Base-by-base conservation (phyloP, 2,329 filamentous ascomycete genomes). In the Helicocarpus griseus region DNA sequence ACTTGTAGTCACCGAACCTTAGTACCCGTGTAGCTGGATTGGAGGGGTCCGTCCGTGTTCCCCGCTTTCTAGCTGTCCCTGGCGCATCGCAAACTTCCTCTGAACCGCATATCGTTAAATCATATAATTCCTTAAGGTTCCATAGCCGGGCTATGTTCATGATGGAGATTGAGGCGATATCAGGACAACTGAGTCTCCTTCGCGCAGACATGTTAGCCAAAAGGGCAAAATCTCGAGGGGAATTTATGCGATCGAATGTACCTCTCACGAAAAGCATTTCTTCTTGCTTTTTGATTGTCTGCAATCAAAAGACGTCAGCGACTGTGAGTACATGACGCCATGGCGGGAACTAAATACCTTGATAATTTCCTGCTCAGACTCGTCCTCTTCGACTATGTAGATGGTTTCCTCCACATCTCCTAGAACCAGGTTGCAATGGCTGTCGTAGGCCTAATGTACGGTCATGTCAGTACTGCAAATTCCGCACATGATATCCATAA, bases 251-350 rank as follows among this genome's bases (percentile, higher is more conserved):
- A 26, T 6, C 29, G 2, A 24, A 21, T 14, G n/a, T 73, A 91
- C 90, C 91, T 87, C 93, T 79, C 53, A 98, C 91, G 68, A 98
- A 98, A 19, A 98, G 75, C 93, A 98, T 98, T 68, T 97, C 93
- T 40, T 89, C 94, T 70, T 96, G 94, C 73, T 95, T 95, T 74
- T 91, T 95, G 56, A 93, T 82, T 13, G 90, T 95, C 87, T 95
- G 57, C 13, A 48, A 21, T 58, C 76, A 59, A 11, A 6, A 2
- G 5, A 14, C 35, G 29, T 47, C 17, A 47, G 44, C 29, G 19
- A 36, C 19, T 7, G 21, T 22, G n/a, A n/a, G n/a, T n/a, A n/a
- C n/a, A n/a, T n/a, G n/a, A n/a, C n/a, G n/a, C n/a, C n/a, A n/a
- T n/a, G n/a, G n/a, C n/a, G n/a, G n/a, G n/a, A n/a, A n/a, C n/a